phyloP scores from a whole-genome alignment of 2,329 filamentous ascomycete species.

The Penicillium decumbens region DNA sequence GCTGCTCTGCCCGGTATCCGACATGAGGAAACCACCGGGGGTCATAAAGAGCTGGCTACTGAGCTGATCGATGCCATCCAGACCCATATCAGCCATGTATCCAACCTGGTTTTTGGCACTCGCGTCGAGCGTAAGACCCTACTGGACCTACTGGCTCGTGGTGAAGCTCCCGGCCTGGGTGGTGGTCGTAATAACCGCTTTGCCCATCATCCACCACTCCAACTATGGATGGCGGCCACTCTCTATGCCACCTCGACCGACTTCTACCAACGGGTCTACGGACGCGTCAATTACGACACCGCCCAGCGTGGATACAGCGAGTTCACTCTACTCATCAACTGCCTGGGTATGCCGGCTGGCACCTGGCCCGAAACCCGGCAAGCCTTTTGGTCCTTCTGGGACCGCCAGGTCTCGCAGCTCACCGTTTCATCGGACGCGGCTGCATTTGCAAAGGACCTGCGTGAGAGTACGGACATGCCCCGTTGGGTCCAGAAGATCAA shows the following conservation, averaged over 20 bases:
- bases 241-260: slow-evolving; percentile 36
- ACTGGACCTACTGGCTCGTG: slow-evolving; percentile 23
- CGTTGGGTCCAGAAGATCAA: slow-evolving; percentile 29
- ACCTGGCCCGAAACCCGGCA: slow-evolving; percentile 31
- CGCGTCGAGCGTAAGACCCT: slow-evolving; percentile 28
- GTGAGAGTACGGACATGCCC: slow-evolving; percentile 25
- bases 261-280: slow-evolving; percentile 37
- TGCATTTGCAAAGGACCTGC: slow-evolving; percentile 28
- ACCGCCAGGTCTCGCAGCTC: slow-evolving; percentile 27
- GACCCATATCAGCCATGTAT: slow-evolving; percentile 31
- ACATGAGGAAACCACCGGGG: slow-evolving; percentile 12
- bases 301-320: slow-evolving; percentile 32
- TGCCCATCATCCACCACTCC: slow-evolving; percentile 17
- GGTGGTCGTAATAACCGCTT: slow-evolving; percentile 23
- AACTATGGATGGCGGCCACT: slow-evolving; percentile 35
- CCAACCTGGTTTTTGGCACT: slow-evolving; percentile 33
- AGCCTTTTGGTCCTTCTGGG: slow-evolving; percentile 38
- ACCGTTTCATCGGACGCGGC: slow-evolving; percentile 29
- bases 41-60: slow-evolving; percentile 22
- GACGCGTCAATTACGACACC: slow-evolving; percentile 28
- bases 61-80: slow-evolving; percentile 31
- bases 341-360: slow-evolving; percentile 26
- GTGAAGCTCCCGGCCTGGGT: slow-evolving; percentile 20
- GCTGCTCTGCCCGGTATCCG: slow-evolving; percentile 30
- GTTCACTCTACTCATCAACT: slow-evolving; percentile 27